Base-by-base conservation (phyloP, 179 eudicot species). In the Camellia oleifera region DNA sequence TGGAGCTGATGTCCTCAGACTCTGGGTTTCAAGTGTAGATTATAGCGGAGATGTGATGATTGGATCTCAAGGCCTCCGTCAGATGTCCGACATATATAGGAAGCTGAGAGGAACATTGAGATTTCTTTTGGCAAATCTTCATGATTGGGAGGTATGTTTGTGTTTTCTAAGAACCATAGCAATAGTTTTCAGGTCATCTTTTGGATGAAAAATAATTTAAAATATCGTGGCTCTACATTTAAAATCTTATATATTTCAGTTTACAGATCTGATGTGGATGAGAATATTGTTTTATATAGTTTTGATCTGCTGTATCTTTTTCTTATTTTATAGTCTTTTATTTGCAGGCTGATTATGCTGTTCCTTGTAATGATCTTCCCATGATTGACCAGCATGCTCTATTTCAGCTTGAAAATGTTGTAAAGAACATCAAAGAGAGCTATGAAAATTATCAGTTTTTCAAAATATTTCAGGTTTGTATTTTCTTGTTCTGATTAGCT, bases 21-120 rank as follows among this genome's bases (percentile, higher is more conserved):
- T 97, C 74, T 97, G 99, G 99, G 99, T 97, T 80, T 94, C 99
- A 5, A 97, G 99, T 83, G 99, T 97, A 82, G 99, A 97, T 84
- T 97, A 97, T 82, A 89, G 97, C 5, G 90, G 93, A 60, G 99
- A 97, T 83, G 93, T 93, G 72, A 64, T 92, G 89, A 93, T 97
- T 83, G 99, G 99, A 60, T 82, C 92, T 20, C 96, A 85, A 83
- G 89, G 93, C 79, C 92, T 97, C 72, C 97, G 98, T 80, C 99
- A 97, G 80, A 97, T 97, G 97, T 94, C 99, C 68, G 99, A 97
- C 67, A 89, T 93, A 79, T 97, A 97, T 84, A 85, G 99, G 79
- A 97, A 97, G 85, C 84, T 97, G 64, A 88, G 98, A 84, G 99
- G 98, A 92, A 97, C 99, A 20, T 84, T 97, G 78, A 91, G 99